These are phyloP conservation scores for Metarhizium robertsii DNA, from an alignment of 2,329 filamentous ascomycete genomes.

Conservation along the genomic window DNA sequence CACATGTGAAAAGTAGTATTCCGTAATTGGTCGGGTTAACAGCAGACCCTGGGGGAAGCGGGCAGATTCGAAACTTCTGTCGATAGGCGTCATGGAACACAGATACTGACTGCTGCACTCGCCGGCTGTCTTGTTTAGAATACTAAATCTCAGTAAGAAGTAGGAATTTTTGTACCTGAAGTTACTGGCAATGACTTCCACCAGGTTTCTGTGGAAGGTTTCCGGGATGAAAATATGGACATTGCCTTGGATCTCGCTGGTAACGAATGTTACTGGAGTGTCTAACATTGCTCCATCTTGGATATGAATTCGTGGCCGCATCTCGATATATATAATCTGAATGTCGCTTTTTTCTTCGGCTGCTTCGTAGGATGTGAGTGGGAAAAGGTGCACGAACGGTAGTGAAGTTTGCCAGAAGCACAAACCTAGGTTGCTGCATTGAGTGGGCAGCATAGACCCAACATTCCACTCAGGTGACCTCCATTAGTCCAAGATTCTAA, in stretches of 20 bases:
- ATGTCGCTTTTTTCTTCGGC: not conserved
- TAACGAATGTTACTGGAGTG: slow-evolving; percentile 15
- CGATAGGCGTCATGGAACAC: slow-evolving; percentile 15
- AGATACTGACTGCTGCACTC: slow-evolving; percentile 16
- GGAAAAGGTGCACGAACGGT: not conserved
- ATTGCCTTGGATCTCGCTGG: slow-evolving; percentile 12
- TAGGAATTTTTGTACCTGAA: slow-evolving; percentile 14
- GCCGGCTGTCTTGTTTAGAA: slow-evolving; percentile 7
- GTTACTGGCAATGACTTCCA: slow-evolving; percentile 14
- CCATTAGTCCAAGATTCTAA: not conserved
- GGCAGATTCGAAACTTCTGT: slow-evolving; percentile 18
- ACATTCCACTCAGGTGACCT: not conserved
- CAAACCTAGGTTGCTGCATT: not conserved
- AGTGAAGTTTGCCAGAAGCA: not conserved
- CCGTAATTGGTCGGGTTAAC: slow-evolving; percentile 10
- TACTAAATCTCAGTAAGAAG: not conserved
- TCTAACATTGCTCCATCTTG: slow-evolving; percentile 4
- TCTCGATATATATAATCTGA: not conserved
- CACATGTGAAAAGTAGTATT: slow-evolving; percentile 11
- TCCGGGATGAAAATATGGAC: slow-evolving; percentile 18
- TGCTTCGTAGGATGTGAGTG: not conserved
- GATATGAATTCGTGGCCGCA: slow-evolving; percentile 6
- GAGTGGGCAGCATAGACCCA: not conserved
- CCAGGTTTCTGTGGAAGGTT: slow-evolving; percentile 9
- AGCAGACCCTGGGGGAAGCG: slow-evolving; percentile 9